Base-by-base conservation (phyloP, 805 yeast species). In the Saccharomycopsis capsularis region DNA sequence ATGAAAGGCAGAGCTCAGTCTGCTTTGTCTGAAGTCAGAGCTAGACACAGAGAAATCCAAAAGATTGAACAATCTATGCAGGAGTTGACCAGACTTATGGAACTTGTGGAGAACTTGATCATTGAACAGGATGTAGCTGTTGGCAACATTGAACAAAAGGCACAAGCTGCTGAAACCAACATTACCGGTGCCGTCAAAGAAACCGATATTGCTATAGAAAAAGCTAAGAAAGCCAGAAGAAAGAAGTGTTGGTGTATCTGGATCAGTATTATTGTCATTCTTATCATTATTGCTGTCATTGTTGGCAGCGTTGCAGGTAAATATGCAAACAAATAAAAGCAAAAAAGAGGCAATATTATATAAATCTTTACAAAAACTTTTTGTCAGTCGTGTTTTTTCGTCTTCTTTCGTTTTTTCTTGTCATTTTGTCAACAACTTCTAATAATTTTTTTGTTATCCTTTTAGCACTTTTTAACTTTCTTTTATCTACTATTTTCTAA, bases 1-100 rank as follows among this genome's bases (percentile, higher is more conserved):
- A 82, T 95, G 68, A 79, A 89, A 63, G 95, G 95, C 59, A 96
- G 93, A 69, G 97, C 98, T 39, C 80, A 93, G 66, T 81, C 96
- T 30, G 98, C 95, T 2, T 76, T 93, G 59, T 86, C 88, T 60
- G 98, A 93, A 70, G 98, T 93, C 50, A 96, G 91, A 70, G 81
- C 85, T 45, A 82, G 99, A 70, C 98, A 93, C 71, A 82, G 85
- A 64, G 98, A 93, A 70, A 79, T 93, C 62, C 85, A 87, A 70
- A 86, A 88, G 72, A 83, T 93, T 68, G 98, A 91, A 69, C 82
- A 87, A 69, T 84, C 96, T 52, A 89, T 93, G 85, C 88, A 91
- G 34, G 99, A 93, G 68, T 78, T 93, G 68, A 86, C 95, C 38
- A 95, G 87, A 71, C 78, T 93, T 64, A 89, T 93, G 73, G 85